Percentiles rank a stretch among this genome's conserved stretches.
Evolutionary conservation across 805 yeast genomes (phyloP).

Genomic region (Wickerhamiella alocasiicola): DNA sequence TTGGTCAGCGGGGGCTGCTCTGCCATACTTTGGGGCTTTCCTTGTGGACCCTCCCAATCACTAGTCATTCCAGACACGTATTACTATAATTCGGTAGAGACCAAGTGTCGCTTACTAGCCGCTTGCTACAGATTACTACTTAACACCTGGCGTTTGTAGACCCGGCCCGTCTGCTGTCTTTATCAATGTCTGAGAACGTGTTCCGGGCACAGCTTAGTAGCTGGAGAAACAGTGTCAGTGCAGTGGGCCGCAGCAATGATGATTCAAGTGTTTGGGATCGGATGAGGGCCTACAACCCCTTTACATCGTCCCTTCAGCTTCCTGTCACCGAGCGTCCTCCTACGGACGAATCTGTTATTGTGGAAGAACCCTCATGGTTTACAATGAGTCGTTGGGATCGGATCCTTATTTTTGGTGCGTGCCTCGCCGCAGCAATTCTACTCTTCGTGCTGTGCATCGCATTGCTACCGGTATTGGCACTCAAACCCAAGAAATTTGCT

Average conservation of each 20-base stretch:
- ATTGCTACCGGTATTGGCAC: constrained; percentile 76
- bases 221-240: constrained; percentile 14
- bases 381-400: constrained; percentile 61
- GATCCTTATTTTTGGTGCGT: constrained; percentile 60
- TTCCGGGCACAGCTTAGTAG: constrained; percentile 25
- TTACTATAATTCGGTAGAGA: no score
- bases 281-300: constrained; percentile 22
- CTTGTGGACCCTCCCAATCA: no score
- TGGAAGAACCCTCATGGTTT: constrained; percentile 31
- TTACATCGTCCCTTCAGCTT: constrained; percentile 19
- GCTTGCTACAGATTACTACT: background rate
- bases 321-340: constrained; percentile 21
- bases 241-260: constrained; percentile 4
- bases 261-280: constrained; percentile 20
- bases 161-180: background rate
- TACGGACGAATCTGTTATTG: constrained; percentile 18
- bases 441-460: constrained; percentile 76
- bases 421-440: constrained; percentile 61
- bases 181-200: constrained; percentile 22
- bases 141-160: background rate
- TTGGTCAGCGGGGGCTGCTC: no score
- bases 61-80: no score
- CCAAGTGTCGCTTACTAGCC: no score
- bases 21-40: no score
- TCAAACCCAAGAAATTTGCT: constrained; percentile 87